Evolutionary conservation across 306 rosid genomes (phyloP).

Genomic region (Fagus sylvatica): DNA sequence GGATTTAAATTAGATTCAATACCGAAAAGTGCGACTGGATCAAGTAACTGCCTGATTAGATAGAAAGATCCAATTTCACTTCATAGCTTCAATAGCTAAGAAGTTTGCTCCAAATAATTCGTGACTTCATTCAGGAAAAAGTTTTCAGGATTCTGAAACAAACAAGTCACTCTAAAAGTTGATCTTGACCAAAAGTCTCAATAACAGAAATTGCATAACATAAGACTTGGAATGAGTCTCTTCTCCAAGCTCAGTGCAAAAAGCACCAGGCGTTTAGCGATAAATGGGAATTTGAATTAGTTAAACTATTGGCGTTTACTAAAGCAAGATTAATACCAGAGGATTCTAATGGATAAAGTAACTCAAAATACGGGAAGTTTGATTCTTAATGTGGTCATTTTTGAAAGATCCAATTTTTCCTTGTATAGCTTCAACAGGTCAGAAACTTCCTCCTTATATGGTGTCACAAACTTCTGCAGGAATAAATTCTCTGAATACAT

Average conservation of each 20-base stretch:
- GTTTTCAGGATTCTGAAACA: no score
- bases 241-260: conserved; percentile 32
- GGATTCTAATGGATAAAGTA: not conserved
- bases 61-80: no score
- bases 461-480: conserved; percentile 24
- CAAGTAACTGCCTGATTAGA: no score
- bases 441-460: conserved; percentile 23
- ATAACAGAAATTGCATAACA: conserved; percentile 20
- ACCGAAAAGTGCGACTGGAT: no score
- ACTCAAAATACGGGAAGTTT: not conserved
- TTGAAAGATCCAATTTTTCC: conserved; percentile 11
- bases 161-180: not conserved
- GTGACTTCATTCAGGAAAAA: no score
- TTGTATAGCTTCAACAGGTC: conserved; percentile 33
- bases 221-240: conserved; percentile 33
- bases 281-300: not conserved
- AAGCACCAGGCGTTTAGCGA: not conserved
- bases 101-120: no score
- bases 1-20: no score
- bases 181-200: conserved; percentile 21
- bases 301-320: not conserved
- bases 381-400: not conserved
- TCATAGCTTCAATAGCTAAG: no score
- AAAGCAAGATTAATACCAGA: not conserved
- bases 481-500: conserved; percentile 1